A percentile compares a stretch with the other conserved stretches of the same genome.
Evolutionary conservation across 768 basidiomycete species (phyloP).

Genomic region (Suillus alpinus): DNA sequence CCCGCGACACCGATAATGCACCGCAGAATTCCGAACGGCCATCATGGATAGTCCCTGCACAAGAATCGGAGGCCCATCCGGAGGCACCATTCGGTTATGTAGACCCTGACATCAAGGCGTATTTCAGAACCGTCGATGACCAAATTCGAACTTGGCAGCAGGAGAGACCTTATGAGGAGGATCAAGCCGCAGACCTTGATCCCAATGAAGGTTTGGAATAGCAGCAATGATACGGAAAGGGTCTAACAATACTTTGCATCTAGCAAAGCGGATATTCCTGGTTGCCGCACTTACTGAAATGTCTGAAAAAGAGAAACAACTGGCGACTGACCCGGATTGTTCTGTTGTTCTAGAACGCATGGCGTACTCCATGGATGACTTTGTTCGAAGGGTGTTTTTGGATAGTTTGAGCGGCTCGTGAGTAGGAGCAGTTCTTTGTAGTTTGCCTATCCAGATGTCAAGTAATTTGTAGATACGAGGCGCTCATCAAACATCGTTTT

Average conservation of each 20-base stretch:
- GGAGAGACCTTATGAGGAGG: conserved; percentile 28
- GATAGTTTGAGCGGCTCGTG: conserved; percentile 88
- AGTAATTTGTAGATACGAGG: conserved; percentile 48
- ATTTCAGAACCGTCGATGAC: conserved; percentile 85
- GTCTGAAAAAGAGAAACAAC: conserved; percentile 81
- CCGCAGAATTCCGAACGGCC: conserved; percentile 40
- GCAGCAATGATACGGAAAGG: not conserved
- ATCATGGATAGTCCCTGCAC: conserved; percentile 65
- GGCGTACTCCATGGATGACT: conserved; percentile 93
- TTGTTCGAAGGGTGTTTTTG: conserved; percentile 86
- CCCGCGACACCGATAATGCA: conserved; percentile 1
- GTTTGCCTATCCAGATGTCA: conserved; percentile 6
- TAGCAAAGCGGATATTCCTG: conserved; percentile 77
- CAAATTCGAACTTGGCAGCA: conserved; percentile 89
- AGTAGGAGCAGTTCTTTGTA: conserved; percentile 34
- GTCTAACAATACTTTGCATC: conserved; percentile 7
- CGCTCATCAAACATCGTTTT: conserved; percentile 76
- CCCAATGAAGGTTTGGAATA: conserved; percentile 64
- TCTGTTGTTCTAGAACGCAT: conserved; percentile 89
- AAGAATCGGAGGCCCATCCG: conserved; percentile 36
- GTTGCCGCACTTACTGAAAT: conserved; percentile 83
- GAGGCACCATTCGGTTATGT: conserved; percentile 90
- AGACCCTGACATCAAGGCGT: conserved; percentile 88
- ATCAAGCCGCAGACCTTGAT: conserved; percentile 48
- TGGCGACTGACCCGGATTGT: conserved; percentile 93